Percentiles rank a stretch among this genome's conserved stretches.
Conservation (phyloP, 768 basidiomycete species). For the Tricholoma sp. region DNA sequence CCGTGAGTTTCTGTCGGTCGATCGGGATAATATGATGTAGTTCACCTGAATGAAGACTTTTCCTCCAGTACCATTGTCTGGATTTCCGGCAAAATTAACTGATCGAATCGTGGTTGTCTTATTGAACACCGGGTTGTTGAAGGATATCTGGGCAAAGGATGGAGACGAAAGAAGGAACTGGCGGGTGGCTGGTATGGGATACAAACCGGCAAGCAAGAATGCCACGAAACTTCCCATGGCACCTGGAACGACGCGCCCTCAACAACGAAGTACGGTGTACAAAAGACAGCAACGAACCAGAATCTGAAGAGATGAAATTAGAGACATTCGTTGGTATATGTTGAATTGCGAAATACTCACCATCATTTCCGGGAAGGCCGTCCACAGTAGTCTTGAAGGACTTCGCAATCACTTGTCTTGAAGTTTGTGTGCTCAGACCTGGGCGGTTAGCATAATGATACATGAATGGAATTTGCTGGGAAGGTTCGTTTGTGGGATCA, state of each 20-base stretch:
- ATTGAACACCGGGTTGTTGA: slow-evolving; percentile 54
- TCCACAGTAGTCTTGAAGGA: slow-evolving; percentile 51
- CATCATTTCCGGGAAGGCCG: slow-evolving; percentile 64
- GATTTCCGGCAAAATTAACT: slow-evolving; percentile 20
- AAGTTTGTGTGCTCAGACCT: slow-evolving; percentile 51
- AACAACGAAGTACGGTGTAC: background rate
- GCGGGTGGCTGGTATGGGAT: slow-evolving; percentile 56
- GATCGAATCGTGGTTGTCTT: slow-evolving; percentile 51
- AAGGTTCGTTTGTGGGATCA: slow-evolving; percentile 49
- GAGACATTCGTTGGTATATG: background rate
- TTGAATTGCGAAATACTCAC: slow-evolving; percentile 25
- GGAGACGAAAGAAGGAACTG: slow-evolving; percentile 59
- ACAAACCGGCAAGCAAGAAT: slow-evolving; percentile 56
- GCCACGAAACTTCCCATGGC: slow-evolving; percentile 61
- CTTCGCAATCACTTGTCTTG: slow-evolving; percentile 49
- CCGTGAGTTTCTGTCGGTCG: background rate
- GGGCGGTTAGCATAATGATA: slow-evolving; percentile 64
- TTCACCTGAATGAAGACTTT: slow-evolving; percentile 45
- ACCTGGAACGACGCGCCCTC: slow-evolving; percentile 24
- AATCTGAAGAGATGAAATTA: slow-evolving; percentile 13
- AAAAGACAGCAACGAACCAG: slow-evolving; percentile 8
- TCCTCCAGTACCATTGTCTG: background rate
- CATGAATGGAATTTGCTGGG: slow-evolving; percentile 66
- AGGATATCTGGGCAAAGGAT: slow-evolving; percentile 55
- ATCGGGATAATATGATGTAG: background rate